These are phyloP conservation scores for Berkeleyomyces rouxiae DNA, from an alignment of 2,329 filamentous ascomycete species.

Conservation along the genomic window DNA sequence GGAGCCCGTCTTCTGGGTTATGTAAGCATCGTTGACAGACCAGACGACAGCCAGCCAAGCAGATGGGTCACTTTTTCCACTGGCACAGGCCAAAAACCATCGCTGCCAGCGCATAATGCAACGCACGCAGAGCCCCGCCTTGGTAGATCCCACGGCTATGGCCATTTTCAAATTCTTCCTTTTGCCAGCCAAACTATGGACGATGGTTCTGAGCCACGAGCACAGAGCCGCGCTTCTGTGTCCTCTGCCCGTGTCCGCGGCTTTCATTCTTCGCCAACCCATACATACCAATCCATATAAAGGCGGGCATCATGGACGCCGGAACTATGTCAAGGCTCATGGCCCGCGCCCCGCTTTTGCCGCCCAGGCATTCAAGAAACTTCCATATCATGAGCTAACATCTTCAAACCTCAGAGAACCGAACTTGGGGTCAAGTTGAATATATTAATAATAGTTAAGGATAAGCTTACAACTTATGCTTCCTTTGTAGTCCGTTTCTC, in stretches of 20 bases:
- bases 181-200: too few relatives aligned
- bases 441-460: not conserved
- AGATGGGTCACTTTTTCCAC: not conserved
- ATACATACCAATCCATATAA: not conserved
- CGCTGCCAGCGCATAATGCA: not conserved
- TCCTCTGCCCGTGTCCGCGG: too few relatives aligned
- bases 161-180: too few relatives aligned
- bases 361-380: constrained; percentile 1
- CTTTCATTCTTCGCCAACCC: not conserved
- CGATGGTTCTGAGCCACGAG: too few relatives aligned
- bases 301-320: not conserved
- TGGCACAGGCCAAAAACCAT: not conserved
- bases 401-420: not conserved
- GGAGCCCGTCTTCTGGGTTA: too few relatives aligned
- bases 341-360: constrained; percentile 4
- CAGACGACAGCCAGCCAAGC: too few relatives aligned
- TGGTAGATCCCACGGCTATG: too few relatives aligned
- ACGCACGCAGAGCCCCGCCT: too few relatives aligned
- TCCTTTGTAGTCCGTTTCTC: not conserved
- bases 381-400: not conserved
- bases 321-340: not conserved
- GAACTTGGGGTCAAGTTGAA: not conserved
- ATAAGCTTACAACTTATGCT: constrained; percentile 1
- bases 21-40: too few relatives aligned
- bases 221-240: too few relatives aligned